These are phyloP conservation scores for Vinca major DNA, from an alignment of 305 asterid genomes.

Conservation along the genomic window DNA sequence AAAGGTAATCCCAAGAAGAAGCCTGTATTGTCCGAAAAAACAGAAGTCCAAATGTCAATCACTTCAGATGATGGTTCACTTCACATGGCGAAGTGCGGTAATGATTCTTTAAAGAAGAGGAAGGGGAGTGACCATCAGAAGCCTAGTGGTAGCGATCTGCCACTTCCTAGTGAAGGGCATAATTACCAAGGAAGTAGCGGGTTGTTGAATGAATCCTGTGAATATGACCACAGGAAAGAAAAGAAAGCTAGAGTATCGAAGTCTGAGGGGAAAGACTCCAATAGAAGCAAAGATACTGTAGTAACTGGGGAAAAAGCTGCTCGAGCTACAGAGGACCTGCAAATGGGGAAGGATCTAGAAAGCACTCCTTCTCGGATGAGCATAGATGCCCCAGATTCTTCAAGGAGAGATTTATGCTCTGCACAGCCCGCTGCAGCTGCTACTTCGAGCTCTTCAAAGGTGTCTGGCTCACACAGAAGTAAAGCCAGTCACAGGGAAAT, in stretches of 20 bases:
- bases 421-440: constrained; percentile 62
- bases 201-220: constrained; percentile 33
- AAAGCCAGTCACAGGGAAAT: constrained; percentile 48
- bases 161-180: constrained; percentile 26
- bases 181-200: constrained; percentile 34
- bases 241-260: constrained; percentile 68
- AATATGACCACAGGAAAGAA: constrained; percentile 45
- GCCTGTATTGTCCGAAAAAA: constrained; percentile 17
- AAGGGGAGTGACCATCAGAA: constrained; percentile 38
- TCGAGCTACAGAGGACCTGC: constrained; percentile 33
- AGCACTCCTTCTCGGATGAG: constrained; percentile 24
- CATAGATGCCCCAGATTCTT: constrained; percentile 35
- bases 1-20: constrained; percentile 13
- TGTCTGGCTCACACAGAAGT: constrained; percentile 72
- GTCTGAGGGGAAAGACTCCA: constrained; percentile 48
- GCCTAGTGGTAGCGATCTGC: constrained; percentile 27
- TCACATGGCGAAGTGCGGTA: constrained; percentile 33
- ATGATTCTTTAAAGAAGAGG: constrained; percentile 47
- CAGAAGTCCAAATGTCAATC: constrained; percentile 30
- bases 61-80: constrained; percentile 37
- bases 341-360: constrained; percentile 31
- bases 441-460: constrained; percentile 93
- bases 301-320: constrained; percentile 32
- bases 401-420: constrained; percentile 48
- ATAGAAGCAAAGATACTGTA: constrained; percentile 17